phyloP scores from a whole-genome alignment of 139 green algal genomes.

The Pseudopediastrum boryanum region DNA sequence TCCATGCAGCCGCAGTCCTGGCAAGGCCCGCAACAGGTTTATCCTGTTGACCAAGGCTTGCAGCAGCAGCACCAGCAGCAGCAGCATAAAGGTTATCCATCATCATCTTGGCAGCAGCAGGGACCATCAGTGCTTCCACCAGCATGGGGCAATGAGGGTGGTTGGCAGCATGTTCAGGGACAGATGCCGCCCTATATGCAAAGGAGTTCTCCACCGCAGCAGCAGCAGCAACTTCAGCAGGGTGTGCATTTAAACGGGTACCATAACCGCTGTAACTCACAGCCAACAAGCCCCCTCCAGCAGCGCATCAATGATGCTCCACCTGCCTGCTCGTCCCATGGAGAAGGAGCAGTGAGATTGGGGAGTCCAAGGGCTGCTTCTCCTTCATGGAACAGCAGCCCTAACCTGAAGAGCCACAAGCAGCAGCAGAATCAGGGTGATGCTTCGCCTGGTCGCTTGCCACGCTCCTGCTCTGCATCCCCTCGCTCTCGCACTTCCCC shows the following conservation, averaged over 20 bases:
- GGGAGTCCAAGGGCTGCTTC: no score
- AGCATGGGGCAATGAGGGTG: no score
- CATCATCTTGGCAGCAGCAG: not conserved
- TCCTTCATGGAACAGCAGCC: not conserved
- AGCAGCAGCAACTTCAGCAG: slow-evolving; percentile 1
- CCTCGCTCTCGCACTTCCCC: no score
- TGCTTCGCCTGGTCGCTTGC: not conserved
- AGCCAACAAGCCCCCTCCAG: not conserved
- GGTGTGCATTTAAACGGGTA: no score
- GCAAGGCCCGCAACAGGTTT: not conserved
- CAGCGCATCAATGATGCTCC: no score
- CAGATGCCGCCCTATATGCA: not conserved
- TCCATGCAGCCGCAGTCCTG: not conserved
- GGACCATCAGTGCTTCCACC: not conserved
- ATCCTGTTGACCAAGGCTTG: not conserved
- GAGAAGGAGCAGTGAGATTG: no score
- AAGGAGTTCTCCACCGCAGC: not conserved
- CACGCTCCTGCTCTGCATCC: no score
- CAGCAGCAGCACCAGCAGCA: not conserved
- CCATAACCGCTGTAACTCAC: not conserved
- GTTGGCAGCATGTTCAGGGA: not conserved
- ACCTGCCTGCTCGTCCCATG: no score
- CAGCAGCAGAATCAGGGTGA: slow-evolving; percentile 4
- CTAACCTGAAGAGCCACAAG: not conserved
- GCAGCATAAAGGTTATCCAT: not conserved